Evolutionary conservation across 164 flowering plant genomes (phyloP), one percentile per base, ranked within the genome.

Genomic region (Chloranthus sessilifolius): DNA sequence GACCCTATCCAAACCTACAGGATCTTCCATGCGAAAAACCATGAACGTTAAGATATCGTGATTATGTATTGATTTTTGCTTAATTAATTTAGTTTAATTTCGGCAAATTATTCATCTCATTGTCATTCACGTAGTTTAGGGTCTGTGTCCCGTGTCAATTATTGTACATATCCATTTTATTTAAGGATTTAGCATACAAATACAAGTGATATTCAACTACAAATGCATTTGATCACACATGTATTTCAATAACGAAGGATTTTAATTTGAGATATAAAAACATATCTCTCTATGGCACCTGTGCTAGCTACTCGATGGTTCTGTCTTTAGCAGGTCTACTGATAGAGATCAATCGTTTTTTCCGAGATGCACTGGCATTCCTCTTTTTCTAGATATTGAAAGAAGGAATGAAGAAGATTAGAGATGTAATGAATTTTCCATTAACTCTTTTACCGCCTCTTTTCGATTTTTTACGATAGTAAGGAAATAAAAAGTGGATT

Each of bases 401-500:
- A 33, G 36, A 33, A 33, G 36, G 12, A 33, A 33, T 33, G 36
- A 33, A 33, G 36, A 33, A 33, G 36, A 33, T 33, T 7, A 33
- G 36, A 33, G 36, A 33, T 33, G 12, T 12, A 33, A 33, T 7
- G 12, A 33, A 33, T n/a, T n/a, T n/a, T n/a, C n/a, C n/a, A n/a
- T n/a, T n/a, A n/a, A n/a, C n/a, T n/a, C n/a, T n/a, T n/a, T n/a
- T n/a, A n/a, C n/a, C n/a, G n/a, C n/a, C n/a, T n/a, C n/a, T n/a
- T n/a, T n/a, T n/a, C n/a, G n/a, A n/a, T n/a, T n/a, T n/a, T n/a
- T n/a, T n/a, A n/a, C n/a, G n/a, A n/a, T n/a, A n/a, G n/a, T n/a
- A n/a, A n/a, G n/a, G n/a, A n/a, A n/a, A n/a, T n/a, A n/a, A n/a
- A 41, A 37, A 27, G 50, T 46, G 33, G 20, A 46, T 46, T 20